These are phyloP conservation scores for Tolypocladium paradoxum DNA, from an alignment of 2,329 filamentous ascomycete species.

Conservation along the genomic window DNA sequence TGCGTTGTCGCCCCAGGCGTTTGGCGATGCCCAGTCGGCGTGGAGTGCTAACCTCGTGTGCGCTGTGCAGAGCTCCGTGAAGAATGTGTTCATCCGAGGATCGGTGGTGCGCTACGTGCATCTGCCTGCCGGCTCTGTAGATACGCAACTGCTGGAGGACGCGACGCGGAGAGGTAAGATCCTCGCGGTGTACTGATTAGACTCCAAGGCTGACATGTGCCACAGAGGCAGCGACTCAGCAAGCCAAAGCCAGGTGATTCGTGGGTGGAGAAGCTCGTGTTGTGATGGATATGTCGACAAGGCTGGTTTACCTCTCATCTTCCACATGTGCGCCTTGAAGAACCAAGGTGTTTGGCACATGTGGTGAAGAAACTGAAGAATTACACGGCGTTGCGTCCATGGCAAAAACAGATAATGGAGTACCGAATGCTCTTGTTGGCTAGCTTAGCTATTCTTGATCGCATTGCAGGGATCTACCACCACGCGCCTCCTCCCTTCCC, in stretches of 20 bases:
- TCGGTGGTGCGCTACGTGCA: conserved; percentile 91
- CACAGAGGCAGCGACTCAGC: conserved; percentile 46
- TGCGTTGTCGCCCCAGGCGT: neutral
- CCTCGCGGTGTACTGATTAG: neutral
- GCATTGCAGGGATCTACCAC: too few relatives aligned
- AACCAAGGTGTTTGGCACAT: neutral
- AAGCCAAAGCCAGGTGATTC: conserved; percentile 42
- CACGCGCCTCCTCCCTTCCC: conserved; percentile 26
- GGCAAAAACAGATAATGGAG: neutral
- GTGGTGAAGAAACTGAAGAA: neutral
- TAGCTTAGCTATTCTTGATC: too few relatives aligned
- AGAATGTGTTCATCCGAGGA: conserved; percentile 91
- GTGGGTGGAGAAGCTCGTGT: neutral
- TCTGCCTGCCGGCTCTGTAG: conserved; percentile 69
- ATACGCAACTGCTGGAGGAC: conserved; percentile 80
- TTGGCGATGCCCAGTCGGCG: neutral
- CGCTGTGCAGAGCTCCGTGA: conserved; percentile 54
- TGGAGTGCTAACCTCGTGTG: conserved; percentile 1
- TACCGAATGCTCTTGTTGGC: neutral
- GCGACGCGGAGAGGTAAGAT: conserved; percentile 71
- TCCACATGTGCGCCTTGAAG: neutral
- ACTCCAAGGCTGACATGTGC: neutral
- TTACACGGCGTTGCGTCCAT: neutral
- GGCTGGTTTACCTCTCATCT: neutral
- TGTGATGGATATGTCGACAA: neutral